These are phyloP conservation scores for Macrolepiota dolichaula DNA, from an alignment of 768 basidiomycete species.

Conservation along the genomic window DNA sequence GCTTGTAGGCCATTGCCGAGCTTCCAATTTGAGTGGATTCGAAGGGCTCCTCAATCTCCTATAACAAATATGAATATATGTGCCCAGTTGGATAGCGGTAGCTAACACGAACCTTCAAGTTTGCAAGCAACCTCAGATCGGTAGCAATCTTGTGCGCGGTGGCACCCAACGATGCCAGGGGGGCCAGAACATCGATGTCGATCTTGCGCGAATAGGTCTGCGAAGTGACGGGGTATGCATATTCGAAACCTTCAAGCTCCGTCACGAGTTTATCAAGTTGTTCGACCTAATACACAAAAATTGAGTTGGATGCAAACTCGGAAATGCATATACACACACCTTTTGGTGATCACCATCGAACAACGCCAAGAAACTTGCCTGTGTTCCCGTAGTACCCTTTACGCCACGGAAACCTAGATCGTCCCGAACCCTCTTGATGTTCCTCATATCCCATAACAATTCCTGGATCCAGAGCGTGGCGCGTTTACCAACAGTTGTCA, in stretches of 20 bases:
- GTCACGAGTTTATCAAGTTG: constrained; percentile 87
- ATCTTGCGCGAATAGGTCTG: constrained; percentile 99
- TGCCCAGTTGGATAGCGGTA: not conserved
- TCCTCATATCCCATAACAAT: constrained; percentile 93
- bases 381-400: constrained; percentile 99
- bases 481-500: constrained; percentile 97
- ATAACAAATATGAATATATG: not conserved
- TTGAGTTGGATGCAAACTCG: not conserved
- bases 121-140: constrained; percentile 90
- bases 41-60: constrained; percentile 99
- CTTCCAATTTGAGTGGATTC: constrained; percentile 98
- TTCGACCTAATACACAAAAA: constrained; percentile 60
- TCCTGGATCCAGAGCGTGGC: constrained; percentile 98
- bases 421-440: constrained; percentile 83
- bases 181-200: constrained; percentile 88
- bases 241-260: constrained; percentile 85
- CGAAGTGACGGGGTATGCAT: constrained; percentile 96
- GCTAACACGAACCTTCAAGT: constrained; percentile 63
- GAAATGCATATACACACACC: constrained; percentile 31
- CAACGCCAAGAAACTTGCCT: constrained; percentile 90
- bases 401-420: constrained; percentile 97
- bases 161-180: constrained; percentile 86
- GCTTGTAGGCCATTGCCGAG: constrained; percentile 98
- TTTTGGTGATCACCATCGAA: constrained; percentile 96
- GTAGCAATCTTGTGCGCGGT: constrained; percentile 98